Evolutionary conservation across 495 filamentous ascomycete species (phyloP), one percentile per base, ranked within the genome.

Genomic region (Xylaria longipes): DNA sequence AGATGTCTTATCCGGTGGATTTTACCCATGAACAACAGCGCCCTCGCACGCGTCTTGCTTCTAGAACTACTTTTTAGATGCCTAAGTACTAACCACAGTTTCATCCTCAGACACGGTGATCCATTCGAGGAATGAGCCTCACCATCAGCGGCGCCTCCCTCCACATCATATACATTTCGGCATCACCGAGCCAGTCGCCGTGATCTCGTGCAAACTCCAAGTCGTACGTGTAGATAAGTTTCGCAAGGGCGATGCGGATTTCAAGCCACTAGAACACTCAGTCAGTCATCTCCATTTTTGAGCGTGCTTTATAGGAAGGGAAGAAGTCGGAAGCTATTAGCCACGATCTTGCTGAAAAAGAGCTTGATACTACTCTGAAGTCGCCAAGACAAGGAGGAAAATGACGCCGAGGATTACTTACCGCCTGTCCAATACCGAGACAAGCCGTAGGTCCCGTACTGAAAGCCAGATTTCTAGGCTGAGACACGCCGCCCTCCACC

Each of bases 101-200:
- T 46, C 43, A 20, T 22, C n/a, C 4, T 22, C 20, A 50, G 25
- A 25, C 46, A 25, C 12, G 3, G n/a, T 22, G n/a, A 50, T 50
- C 46, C 46, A n/a, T 56, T 31, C 50, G 45, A 52, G 68, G 57
- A 6, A 20, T 46, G 27, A 77, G 75, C 25, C 69, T 64, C 41
- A 82, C 74, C 68, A 72, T 75, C 17, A 81, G 63, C 11, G 76
- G 76, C 6, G 78, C 74, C 63, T 82, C 82, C 64, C 73, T 80
- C 83, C 80, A 84, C 71, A 82, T 60, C 58, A 83, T 69, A 68
- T 82, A 65, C 60, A 82, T 73, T 58, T 74, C 41, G 3, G 75
- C 70, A 33, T 77, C 68, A 3, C 71, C 65, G 27, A 77, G 54
- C 80, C 80, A 83, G 57, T 82, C 79, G 5, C 75, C 68, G 22